Conservation (phyloP, 371 early-diverging fungal genomes). For the Batrachochytrium dendrobatidis region DNA sequence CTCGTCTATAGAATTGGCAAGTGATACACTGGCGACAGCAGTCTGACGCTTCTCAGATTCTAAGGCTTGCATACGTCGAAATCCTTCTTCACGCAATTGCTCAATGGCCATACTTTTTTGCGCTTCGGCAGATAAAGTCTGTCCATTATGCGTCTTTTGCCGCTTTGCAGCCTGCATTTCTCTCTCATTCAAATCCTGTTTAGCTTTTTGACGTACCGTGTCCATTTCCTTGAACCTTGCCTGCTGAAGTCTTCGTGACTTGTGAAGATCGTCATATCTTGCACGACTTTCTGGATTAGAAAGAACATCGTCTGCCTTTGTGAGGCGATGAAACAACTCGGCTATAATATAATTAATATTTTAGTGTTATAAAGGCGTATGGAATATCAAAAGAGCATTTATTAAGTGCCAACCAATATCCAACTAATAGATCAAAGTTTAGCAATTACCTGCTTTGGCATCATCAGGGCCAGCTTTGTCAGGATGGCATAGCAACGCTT, state of each 20-base stretch:
- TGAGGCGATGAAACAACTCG: constrained; percentile 31
- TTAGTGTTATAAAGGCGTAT: too few relatives aligned
- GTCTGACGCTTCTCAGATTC: not conserved
- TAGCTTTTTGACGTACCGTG: constrained; percentile 12
- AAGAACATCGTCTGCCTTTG: constrained; percentile 38
- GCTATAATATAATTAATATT: constrained; percentile 19
- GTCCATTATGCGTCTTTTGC: not conserved
- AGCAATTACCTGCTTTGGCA: not conserved
- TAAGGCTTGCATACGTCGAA: not conserved
- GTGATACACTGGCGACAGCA: not conserved
- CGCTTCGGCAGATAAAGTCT: not conserved
- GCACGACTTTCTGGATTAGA: constrained; percentile 33
- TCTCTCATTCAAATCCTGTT: constrained; percentile 14
- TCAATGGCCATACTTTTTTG: not conserved
- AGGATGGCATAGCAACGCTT: not conserved
- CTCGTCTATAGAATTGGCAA: not conserved
- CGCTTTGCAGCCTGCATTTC: constrained; percentile 5
- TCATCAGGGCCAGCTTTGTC: not conserved
- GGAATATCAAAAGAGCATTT: too few relatives aligned
- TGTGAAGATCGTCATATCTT: constrained; percentile 36
- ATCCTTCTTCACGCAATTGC: constrained; percentile 1
- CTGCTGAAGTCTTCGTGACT: constrained; percentile 21
- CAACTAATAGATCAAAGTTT: not conserved
- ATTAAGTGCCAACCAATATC: too few relatives aligned
- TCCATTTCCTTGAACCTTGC: constrained; percentile 23